These are phyloP conservation scores for Alternaria alternata DNA, from an alignment of 2,329 filamentous ascomycete species.

Conservation along the genomic window DNA sequence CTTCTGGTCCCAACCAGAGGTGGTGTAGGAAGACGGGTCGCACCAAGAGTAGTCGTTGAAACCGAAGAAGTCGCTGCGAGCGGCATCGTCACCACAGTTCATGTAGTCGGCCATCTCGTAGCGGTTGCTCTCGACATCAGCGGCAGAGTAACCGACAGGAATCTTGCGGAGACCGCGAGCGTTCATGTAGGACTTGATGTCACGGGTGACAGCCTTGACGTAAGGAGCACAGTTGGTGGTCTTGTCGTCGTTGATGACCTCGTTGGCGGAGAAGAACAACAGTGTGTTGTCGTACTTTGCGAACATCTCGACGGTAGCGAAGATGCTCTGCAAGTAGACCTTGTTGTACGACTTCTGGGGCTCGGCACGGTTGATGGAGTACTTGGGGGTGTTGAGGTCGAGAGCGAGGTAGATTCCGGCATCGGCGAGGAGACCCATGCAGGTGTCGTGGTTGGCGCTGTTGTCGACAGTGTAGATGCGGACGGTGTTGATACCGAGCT, in stretches of 20 bases:
- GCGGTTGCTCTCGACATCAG: conserved; percentile 85
- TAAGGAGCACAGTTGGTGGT: conserved; percentile 74
- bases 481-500: conserved; percentile 87
- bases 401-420: conserved; percentile 92
- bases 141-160: conserved; percentile 82
- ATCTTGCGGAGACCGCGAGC: conserved; percentile 72
- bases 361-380: conserved; percentile 81
- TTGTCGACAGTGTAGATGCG: conserved; percentile 95
- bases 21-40: conserved; percentile 71
- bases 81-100: conserved; percentile 87
- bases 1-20: conserved; percentile 85
- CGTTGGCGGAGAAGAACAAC: conserved; percentile 83
- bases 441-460: conserved; percentile 78
- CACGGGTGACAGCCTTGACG: conserved; percentile 74
- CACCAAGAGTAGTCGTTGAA: conserved; percentile 94
- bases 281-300: conserved; percentile 84
- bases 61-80: conserved; percentile 86
- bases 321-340: conserved; percentile 83
- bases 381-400: conserved; percentile 89
- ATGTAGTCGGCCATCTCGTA: conserved; percentile 88
- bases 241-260: conserved; percentile 73
- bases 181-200: conserved; percentile 82
- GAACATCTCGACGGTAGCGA: conserved; percentile 88
- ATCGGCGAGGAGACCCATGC: conserved; percentile 81
- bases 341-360: conserved; percentile 85